Conservation (phyloP, 371 early-diverging fungal species). For the Mucor racemosus region DNA sequence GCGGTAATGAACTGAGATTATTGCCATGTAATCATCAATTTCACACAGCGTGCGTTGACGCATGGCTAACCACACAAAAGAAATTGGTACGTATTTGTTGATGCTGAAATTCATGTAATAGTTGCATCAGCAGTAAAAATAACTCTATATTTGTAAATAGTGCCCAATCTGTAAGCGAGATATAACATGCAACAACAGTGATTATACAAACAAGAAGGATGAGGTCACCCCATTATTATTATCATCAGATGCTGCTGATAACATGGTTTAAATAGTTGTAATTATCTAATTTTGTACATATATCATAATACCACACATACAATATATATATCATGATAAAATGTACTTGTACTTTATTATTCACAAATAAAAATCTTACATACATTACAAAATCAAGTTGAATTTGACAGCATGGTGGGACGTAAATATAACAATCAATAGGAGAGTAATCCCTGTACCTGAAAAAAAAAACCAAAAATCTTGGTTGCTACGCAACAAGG, state of each 20-base stretch:
- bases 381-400: too few relatives aligned
- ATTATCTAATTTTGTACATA: slow-evolving; percentile 14
- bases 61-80: slow-evolving; percentile 79
- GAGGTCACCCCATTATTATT: slow-evolving; percentile 18
- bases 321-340: slow-evolving; percentile 1
- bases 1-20: slow-evolving; percentile 75
- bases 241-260: slow-evolving; percentile 7
- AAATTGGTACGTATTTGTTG: slow-evolving; percentile 60
- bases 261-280: not conserved
- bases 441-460: not conserved
- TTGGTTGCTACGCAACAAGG: too few relatives aligned
- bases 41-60: slow-evolving; percentile 90
- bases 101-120: slow-evolving; percentile 19
- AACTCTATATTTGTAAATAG: slow-evolving; percentile 26
- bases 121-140: not conserved
- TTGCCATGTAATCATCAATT: slow-evolving; percentile 92
- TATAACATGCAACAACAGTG: slow-evolving; percentile 31
- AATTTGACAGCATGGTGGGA: slow-evolving; percentile 13
- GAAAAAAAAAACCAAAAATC: not conserved
- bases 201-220: not conserved
- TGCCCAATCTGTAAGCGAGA: slow-evolving; percentile 83
- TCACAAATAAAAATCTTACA: not conserved
- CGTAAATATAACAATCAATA: not conserved
- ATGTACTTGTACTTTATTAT: slow-evolving; percentile 4
- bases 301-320: not conserved